Base-by-base conservation (phyloP, 202 grass and related monocot genomes). In the Alloteropsis angusta region DNA sequence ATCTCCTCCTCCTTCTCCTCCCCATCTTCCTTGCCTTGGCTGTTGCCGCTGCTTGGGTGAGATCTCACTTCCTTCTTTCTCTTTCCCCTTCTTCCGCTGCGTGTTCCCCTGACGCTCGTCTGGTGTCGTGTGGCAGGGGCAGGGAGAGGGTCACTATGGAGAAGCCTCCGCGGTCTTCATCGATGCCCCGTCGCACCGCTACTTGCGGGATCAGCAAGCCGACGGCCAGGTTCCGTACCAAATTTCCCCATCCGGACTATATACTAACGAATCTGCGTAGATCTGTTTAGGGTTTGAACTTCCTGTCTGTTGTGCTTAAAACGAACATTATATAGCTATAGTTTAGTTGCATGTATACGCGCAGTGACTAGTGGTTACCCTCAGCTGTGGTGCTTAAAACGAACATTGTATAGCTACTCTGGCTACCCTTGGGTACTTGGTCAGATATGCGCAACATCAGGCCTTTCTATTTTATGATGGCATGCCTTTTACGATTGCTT, bases 171-270 rank as follows among this genome's bases (percentile, higher is more conserved):
- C 82, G 4, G 65, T 69, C 50, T 89, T 89, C 82, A 65, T 89
- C 58, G 87, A 89, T 28, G 65, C 63, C 48, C 23, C 78, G 1
- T 85, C 82, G 42, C 77, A 72, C 43, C 87, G 82, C 58, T 89
- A 85, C 87, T 72, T 89, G 22, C 65, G 87, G 66, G 50, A 77
- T 76, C 87, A 81, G 58, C 87, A 36, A 58, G 30, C 13, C 41
- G 48, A 38, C 18, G 6, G 8, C 77, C 48, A 88, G 82, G 87
- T 80, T 50, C 38, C 25, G 38, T 43, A 30, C 56, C 52, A 11
- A 60, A 46, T 11, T 35, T 71, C 63, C 68, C 49, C 71, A 68
- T 80, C 54, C 54, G 10, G 45, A 47, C 26, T 49, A 1, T 10
- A 17, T 32, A 71, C 9, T 2, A 2, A 22, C 18, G 13, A 57